Evolutionary conservation across 2,329 filamentous ascomycete genomes (phyloP).

Genomic region (Colletotrichum theobromicola): DNA sequence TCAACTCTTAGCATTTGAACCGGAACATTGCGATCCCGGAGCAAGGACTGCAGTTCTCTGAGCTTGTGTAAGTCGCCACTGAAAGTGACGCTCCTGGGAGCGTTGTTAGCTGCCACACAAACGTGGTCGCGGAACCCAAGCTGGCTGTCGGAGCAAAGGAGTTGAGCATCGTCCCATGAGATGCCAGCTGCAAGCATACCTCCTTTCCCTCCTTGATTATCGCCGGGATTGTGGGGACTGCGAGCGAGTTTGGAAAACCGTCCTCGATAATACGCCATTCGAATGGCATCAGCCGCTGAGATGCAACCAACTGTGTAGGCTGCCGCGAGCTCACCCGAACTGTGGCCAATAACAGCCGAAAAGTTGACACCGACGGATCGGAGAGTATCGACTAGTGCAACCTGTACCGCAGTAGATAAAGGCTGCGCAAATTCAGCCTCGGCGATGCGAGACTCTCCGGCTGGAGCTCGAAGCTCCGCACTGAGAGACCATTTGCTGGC

Average conservation of each 20-base stretch:
- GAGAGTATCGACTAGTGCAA: conserved; percentile 35
- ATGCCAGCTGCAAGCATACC: background rate
- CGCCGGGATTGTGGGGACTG: background rate
- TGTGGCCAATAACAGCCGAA: conserved; percentile 21
- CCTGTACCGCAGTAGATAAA: conserved; percentile 39
- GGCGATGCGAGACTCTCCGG: background rate
- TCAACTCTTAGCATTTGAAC: conserved; percentile 27
- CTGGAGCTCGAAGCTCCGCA: background rate
- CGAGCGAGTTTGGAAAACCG: background rate
- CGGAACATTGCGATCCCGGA: conserved; percentile 23
- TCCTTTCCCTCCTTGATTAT: background rate
- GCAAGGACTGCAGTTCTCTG: conserved; percentile 22
- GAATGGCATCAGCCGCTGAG: background rate
- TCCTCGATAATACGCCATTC: conserved; percentile 3
- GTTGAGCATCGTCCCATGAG: background rate
- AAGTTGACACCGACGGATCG: background rate
- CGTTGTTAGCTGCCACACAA: conserved; percentile 27
- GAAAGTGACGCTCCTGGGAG: conserved; percentile 25
- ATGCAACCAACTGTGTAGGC: conserved; percentile 21
- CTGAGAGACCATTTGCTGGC: background rate
- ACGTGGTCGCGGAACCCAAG: conserved; percentile 18
- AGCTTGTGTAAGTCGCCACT: conserved; percentile 32
- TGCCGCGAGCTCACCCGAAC: conserved; percentile 24
- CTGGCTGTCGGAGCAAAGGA: background rate
- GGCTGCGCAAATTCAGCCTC: conserved; percentile 40